Evolutionary conservation across 257 asterid species (phyloP).

Genomic region (Gentiana dahurica): DNA sequence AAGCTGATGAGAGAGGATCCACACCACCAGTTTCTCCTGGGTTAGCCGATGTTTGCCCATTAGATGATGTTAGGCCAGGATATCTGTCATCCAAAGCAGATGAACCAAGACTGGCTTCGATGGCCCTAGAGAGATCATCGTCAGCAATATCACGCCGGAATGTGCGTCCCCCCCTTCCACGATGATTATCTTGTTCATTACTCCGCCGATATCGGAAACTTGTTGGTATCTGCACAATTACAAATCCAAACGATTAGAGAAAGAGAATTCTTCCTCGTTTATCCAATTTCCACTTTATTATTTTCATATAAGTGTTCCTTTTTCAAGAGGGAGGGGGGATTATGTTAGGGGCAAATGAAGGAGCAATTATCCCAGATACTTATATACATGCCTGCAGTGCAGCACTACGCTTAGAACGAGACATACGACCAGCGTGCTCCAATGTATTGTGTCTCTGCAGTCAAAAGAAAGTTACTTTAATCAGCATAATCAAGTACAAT

Average conservation of each 20-base stretch:
- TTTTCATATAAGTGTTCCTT: not conserved
- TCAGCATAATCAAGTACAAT: no score
- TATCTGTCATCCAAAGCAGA: conserved; percentile 22
- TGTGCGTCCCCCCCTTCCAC: conserved; percentile 63
- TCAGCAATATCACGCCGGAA: conserved; percentile 67
- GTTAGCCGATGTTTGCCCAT: conserved; percentile 20
- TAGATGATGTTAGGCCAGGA: conserved; percentile 20
- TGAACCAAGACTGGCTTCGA: conserved; percentile 73
- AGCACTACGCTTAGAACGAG: conserved; percentile 90
- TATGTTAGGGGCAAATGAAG: no score
- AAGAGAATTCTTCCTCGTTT: not conserved
- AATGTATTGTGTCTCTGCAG: conserved; percentile 82
- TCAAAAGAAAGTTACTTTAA: conserved; percentile 4
- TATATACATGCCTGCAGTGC: conserved; percentile 71
- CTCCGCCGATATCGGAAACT: conserved; percentile 76
- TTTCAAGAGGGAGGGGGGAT: not conserved
- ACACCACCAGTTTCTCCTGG: conserved; percentile 26
- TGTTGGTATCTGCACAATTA: conserved; percentile 58
- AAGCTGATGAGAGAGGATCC: conserved; percentile 49
- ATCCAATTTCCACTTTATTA: not conserved
- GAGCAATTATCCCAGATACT: no score
- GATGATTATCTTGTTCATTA: conserved; percentile 61
- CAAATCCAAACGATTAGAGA: not conserved
- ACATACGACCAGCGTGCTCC: conserved; percentile 96
- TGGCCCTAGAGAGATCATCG: conserved; percentile 64